Evolutionary conservation across 1,139 yeast genomes (phyloP), one percentile per base, ranked within the genome.

Genomic region (Saccharomyces uvarum): DNA sequence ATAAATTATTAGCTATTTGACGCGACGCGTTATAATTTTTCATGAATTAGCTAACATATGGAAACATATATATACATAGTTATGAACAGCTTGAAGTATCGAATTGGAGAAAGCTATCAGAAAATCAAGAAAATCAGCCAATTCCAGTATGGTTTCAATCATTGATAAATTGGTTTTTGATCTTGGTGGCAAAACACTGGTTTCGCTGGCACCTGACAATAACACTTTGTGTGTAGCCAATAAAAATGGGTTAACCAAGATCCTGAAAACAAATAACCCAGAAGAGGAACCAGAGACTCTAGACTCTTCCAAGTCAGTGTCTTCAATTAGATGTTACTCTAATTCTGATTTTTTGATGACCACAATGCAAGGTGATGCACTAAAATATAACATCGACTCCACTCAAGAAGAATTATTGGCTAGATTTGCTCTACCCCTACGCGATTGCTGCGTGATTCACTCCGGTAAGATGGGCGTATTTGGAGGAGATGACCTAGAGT

Each of bases 401-500:
- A 50, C 51, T 2, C 60, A 52, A 33, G 60, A 57, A 41, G 54
- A 57, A 38, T 53, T 67, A 32, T 47, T 68, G 49, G 59, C 61
- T 9, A 59, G 70, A 44, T 61, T 63, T 24, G 78, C 86, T 21
- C 73, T 88, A 47, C 87, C 96, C 0, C 68, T 90, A 44, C 77
- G 95, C 59, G 87, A 82, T 58, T 75, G 84, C 4, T 73, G 73
- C 16, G 82, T 86, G 67, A 81, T 88, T 49, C 87, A 86, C 57
- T 86, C 83, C 57, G 96, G 91, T 0, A 76, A 80, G 51, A 77
- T 86, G 72, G 73, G 82, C 2, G 80, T 88, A 0, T 78, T 84
- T 54, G 93, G 89, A 29, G 95, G 96, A 53, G 95, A 88, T 63
- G 95, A 87, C 58, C 77, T 80, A 53, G 81, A 82, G 57, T 74